A percentile compares a stretch with the other conserved stretches of the same genome.
Conservation (phyloP, 2,329 filamentous ascomycete genomes). For the Dactylellina leptospora region DNA sequence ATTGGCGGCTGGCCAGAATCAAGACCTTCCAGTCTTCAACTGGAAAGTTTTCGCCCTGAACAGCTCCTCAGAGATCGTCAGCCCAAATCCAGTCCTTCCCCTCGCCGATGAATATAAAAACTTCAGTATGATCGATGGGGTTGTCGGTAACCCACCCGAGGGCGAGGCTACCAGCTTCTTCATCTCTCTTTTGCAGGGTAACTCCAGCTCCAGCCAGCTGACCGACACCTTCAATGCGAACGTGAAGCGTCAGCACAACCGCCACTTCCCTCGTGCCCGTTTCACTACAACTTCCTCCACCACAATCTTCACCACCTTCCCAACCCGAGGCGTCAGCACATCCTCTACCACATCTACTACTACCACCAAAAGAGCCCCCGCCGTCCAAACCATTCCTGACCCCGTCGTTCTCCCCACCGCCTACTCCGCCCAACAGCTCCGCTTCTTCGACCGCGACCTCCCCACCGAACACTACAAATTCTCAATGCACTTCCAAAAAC, state of each 20-base stretch:
- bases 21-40: constrained; percentile 29
- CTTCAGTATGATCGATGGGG: constrained; percentile 47
- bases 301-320: background rate
- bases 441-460: constrained; percentile 82
- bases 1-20: constrained; percentile 13
- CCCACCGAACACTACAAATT: constrained; percentile 89
- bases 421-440: constrained; percentile 72
- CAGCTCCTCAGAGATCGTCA: constrained; percentile 15
- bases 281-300: constrained; percentile 14
- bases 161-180: constrained; percentile 45
- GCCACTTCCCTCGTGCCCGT: constrained; percentile 41
- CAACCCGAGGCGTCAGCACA: background rate
- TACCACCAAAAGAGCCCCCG: background rate
- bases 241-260: constrained; percentile 32
- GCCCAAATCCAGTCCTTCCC: constrained; percentile 22
- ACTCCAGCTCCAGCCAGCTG: background rate
- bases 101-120: constrained; percentile 38
- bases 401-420: constrained; percentile 27
- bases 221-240: constrained; percentile 1
- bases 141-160: constrained; percentile 16
- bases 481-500: constrained; percentile 88
- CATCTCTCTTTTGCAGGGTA: constrained; percentile 29
- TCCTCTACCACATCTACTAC: background rate
- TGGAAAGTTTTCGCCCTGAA: constrained; percentile 42
- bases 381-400: constrained; percentile 9